Conservation (phyloP, 768 basidiomycete species). For the Rickenella mellea region DNA sequence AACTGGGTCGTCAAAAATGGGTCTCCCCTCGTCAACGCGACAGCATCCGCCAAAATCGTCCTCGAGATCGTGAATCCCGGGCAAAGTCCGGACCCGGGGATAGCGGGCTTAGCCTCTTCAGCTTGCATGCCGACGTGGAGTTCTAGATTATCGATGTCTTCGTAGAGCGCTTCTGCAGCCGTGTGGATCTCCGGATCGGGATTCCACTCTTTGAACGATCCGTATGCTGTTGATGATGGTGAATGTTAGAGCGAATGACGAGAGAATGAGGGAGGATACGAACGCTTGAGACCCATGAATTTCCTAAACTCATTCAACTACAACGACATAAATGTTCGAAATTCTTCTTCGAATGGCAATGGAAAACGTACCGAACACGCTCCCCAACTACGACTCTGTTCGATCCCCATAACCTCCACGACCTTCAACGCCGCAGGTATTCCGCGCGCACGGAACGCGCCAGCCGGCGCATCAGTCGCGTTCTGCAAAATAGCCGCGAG, state of each 20-base stretch:
- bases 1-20: slow-evolving; percentile 70
- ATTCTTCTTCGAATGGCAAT: background rate
- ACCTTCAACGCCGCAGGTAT: slow-evolving; percentile 56
- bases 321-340: background rate
- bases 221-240: slow-evolving; percentile 8
- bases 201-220: slow-evolving; percentile 26
- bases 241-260: background rate
- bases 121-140: slow-evolving; percentile 69
- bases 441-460: slow-evolving; percentile 60
- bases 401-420: slow-evolving; percentile 62
- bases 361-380: slow-evolving; percentile 49
- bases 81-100: slow-evolving; percentile 66
- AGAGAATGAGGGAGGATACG: background rate
- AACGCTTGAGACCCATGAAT: slow-evolving; percentile 16
- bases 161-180: slow-evolving; percentile 58
- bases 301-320: slow-evolving; percentile 54
- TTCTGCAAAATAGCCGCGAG: slow-evolving; percentile 53
- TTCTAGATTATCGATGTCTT: slow-evolving; percentile 70
- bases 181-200: slow-evolving; percentile 26
- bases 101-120: slow-evolving; percentile 57
- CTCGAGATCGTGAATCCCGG: slow-evolving; percentile 79
- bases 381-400: slow-evolving; percentile 59
- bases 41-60: slow-evolving; percentile 76
- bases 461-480: slow-evolving; percentile 49
- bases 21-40: slow-evolving; percentile 69